Conservation (phyloP, 208 protist genomes). For the Wallacemonas sp. region DNA sequence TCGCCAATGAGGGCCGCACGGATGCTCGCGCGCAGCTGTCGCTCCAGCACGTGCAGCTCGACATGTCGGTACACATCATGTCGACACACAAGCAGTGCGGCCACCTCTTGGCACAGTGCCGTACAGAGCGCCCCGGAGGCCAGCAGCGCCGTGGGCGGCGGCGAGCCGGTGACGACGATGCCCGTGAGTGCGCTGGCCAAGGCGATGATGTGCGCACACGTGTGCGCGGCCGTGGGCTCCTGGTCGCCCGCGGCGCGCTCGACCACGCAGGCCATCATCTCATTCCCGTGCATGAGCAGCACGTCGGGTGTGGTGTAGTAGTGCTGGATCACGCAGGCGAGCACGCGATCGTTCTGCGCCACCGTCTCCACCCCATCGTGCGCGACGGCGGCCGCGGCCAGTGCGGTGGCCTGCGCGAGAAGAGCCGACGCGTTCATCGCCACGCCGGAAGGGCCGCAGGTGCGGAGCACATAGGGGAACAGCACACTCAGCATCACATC, state of each 20-base stretch:
- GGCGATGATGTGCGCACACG: neutral
- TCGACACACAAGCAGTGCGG: neutral
- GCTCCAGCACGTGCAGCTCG: neutral
- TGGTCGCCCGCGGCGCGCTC: neutral
- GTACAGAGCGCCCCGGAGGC: neutral
- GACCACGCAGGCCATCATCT: neutral
- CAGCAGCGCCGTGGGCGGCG: neutral
- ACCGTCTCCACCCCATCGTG: neutral
- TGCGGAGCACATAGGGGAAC: neutral
- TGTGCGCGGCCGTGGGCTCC: neutral
- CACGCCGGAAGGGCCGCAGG: no score
- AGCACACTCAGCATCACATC: neutral
- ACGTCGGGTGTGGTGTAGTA: neutral
- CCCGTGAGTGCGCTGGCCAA: neutral
- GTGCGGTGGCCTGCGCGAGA: neutral
- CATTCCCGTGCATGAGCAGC: neutral
- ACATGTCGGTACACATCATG: constrained; percentile 1
- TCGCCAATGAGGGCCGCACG: neutral
- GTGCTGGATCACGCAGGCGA: neutral
- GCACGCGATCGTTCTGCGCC: neutral
- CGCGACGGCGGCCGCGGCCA: neutral
- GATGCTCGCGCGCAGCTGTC: neutral
- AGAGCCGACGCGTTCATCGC: neutral
- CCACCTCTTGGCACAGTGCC: neutral
- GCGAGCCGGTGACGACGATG: neutral